These are phyloP conservation scores for Saprolegnia diclina DNA, from an alignment of 352 stramenopile species.

Conservation along the genomic window DNA sequence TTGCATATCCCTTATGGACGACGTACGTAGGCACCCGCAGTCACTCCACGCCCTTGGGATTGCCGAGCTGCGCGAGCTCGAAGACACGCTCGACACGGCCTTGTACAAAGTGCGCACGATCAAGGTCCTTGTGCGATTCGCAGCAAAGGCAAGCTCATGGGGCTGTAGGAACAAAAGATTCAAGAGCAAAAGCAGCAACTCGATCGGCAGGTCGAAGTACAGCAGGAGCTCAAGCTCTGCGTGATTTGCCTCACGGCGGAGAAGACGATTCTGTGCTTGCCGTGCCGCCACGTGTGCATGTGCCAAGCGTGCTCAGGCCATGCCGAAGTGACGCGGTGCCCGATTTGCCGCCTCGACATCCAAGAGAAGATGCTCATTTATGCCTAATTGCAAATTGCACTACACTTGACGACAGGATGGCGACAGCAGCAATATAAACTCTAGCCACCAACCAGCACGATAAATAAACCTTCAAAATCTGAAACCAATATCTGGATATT, in stretches of 20 bases:
- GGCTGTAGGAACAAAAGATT: constrained; percentile 61
- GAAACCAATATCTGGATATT: too few relatives aligned
- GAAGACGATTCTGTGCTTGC: constrained; percentile 79
- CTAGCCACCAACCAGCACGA: too few relatives aligned
- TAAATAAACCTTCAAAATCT: too few relatives aligned
- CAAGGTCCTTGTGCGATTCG: neutral
- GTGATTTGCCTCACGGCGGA: constrained; percentile 78
- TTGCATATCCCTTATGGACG: neutral
- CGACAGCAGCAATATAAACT: too few relatives aligned
- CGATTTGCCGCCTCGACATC: constrained; percentile 76
- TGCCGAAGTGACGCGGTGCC: constrained; percentile 69
- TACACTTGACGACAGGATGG: too few relatives aligned
- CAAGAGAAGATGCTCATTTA: constrained; percentile 82
- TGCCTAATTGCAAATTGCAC: constrained; percentile 36
- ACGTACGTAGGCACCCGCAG: constrained; percentile 17
- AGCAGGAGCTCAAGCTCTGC: constrained; percentile 81
- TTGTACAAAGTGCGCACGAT: constrained; percentile 27
- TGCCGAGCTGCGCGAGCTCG: constrained; percentile 18
- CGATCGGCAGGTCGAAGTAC: constrained; percentile 65
- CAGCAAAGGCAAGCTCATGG: neutral
- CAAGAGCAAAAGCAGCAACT: constrained; percentile 68
- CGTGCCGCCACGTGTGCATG: constrained; percentile 75
- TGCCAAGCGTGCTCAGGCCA: constrained; percentile 65
- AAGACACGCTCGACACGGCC: constrained; percentile 26
- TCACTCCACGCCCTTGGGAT: constrained; percentile 17